These are phyloP conservation scores for Schwanniomyces occidentalis DNA, from an alignment of 805 yeast species.

Conservation along the genomic window DNA sequence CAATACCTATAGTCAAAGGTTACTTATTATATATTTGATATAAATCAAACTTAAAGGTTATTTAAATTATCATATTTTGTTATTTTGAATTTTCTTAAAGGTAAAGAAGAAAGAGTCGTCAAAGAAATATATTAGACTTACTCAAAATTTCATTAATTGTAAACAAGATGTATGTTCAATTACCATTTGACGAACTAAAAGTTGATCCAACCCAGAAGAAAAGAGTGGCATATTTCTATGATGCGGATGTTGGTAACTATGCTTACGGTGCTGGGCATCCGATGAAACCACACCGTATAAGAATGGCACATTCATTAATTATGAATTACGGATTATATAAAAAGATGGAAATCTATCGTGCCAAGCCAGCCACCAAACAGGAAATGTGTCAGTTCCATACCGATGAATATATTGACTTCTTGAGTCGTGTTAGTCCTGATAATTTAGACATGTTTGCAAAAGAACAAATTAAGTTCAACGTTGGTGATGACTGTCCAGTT, in stretches of 20 bases:
- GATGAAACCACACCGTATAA: slow-evolving; percentile 97
- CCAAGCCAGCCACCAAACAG: slow-evolving; percentile 96
- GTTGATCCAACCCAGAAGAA: slow-evolving; percentile 43
- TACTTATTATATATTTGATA: too few species aligned
- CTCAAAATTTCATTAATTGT: too few species aligned
- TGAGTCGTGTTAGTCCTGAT: slow-evolving; percentile 89
- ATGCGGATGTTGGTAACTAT: slow-evolving; percentile 92
- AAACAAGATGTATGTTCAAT: slow-evolving; percentile 39
- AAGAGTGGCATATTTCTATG: slow-evolving; percentile 45
- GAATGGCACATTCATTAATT: slow-evolving; percentile 96
- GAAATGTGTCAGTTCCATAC: slow-evolving; percentile 99
- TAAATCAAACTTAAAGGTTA: too few species aligned
- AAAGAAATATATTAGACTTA: too few species aligned
- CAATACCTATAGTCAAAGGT: too few species aligned
- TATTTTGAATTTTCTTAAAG: too few species aligned
- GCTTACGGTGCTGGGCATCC: slow-evolving; percentile 99
- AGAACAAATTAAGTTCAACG: slow-evolving; percentile 89
- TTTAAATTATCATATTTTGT: too few species aligned
- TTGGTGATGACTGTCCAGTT: slow-evolving; percentile 95
- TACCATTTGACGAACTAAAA: slow-evolving; percentile 46
- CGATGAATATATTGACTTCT: slow-evolving; percentile 93
- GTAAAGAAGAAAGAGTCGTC: too few species aligned
- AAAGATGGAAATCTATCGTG: slow-evolving; percentile 95
- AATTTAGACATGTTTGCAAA: slow-evolving; percentile 82
- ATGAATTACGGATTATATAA: slow-evolving; percentile 97